phyloP scores from a whole-genome alignment of 257 asterid genomes.

The Solanum arcanum region DNA sequence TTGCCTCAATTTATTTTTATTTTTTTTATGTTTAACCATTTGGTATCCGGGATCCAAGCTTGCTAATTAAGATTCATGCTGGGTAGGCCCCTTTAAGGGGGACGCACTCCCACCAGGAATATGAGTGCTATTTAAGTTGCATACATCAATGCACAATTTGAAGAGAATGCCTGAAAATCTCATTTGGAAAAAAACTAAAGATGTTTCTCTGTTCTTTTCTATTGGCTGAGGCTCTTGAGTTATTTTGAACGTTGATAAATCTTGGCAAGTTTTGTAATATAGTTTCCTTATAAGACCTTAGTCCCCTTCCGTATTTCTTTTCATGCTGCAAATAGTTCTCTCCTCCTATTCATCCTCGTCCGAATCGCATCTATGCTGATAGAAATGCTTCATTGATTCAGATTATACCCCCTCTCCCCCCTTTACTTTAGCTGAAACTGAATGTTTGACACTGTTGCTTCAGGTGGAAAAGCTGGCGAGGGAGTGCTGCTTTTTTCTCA shows the following conservation, averaged over 20 bases:
- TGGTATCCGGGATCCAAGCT: not conserved
- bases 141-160: not conserved
- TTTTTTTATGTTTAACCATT: not conserved
- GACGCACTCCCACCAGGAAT: not conserved
- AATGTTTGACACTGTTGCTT: constrained; percentile 1
- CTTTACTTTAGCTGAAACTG: not conserved
- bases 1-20: not conserved
- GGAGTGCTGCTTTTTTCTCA: constrained; percentile 66
- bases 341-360: not conserved
- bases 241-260: not conserved
- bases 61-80: not conserved
- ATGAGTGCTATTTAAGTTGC: not conserved
- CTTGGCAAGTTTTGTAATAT: not conserved
- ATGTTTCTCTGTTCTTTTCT: not conserved
- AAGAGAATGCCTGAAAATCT: not conserved
- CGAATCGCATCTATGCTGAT: not conserved
- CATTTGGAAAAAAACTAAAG: not conserved
- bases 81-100: not conserved
- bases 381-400: not conserved
- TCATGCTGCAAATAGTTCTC: not conserved
- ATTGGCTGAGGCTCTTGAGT: not conserved
- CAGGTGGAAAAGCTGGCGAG: constrained; percentile 82
- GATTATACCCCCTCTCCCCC: not conserved
- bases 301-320: not conserved
- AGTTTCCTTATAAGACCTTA: not conserved